phyloP scores from a whole-genome alignment of 176 grass and related monocot species.

The Zoysia japonica region DNA sequence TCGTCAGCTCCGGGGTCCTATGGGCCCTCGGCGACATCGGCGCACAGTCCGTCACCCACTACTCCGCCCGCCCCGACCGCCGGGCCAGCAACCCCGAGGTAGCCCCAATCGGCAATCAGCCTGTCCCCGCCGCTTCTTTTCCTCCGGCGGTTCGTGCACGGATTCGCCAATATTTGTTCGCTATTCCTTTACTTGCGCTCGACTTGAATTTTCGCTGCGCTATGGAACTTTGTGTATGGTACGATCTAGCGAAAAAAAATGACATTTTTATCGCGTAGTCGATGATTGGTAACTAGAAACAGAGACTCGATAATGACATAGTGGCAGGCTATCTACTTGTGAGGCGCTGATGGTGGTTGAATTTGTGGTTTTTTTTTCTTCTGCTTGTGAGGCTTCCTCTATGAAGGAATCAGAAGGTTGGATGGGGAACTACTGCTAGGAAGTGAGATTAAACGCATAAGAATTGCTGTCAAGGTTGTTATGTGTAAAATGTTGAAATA shows the following conservation, averaged over 20 bases:
- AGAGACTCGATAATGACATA: neutral
- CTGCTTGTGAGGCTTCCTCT: neutral
- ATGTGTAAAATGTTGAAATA: neutral
- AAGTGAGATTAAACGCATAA: neutral
- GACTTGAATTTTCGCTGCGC: neutral
- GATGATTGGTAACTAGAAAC: neutral
- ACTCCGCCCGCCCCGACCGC: constrained; percentile 35
- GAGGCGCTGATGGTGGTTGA: neutral
- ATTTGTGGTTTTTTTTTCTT: constrained; percentile 10
- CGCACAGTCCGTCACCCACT: constrained; percentile 84
- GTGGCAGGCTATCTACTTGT: neutral
- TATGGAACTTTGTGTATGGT: constrained; percentile 6
- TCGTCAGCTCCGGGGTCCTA: constrained; percentile 84
- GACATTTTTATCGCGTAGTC: neutral
- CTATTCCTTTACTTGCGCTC: neutral
- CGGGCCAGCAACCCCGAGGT: constrained; percentile 38
- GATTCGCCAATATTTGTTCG: neutral
- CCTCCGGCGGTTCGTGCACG: neutral
- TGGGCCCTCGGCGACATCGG: constrained; percentile 88
- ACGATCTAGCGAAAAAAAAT: constrained; percentile 1
- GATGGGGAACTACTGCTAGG: neutral
- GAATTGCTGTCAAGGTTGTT: neutral
- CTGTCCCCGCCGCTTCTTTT: neutral
- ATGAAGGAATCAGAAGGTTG: neutral
- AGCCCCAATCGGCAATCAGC: constrained; percentile 13